Conservation (phyloP, 208 protist genomes). For the Angomonas deanei region DNA sequence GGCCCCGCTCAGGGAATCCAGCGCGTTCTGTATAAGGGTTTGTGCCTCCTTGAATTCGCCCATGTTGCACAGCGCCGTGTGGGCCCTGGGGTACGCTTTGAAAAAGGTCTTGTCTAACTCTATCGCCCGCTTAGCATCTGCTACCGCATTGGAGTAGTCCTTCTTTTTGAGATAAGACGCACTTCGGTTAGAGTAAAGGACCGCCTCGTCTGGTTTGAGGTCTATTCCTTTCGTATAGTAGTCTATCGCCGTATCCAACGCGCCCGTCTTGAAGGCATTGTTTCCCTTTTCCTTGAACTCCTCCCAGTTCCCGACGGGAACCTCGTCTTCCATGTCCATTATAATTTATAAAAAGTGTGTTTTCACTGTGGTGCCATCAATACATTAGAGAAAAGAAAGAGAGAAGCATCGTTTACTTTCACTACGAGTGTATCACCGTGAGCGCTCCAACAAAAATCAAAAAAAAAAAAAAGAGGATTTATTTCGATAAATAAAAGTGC, state of each 20-base stretch:
- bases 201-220: slow-evolving; percentile 40
- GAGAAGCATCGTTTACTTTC: too few relatives aligned
- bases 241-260: slow-evolving; percentile 71
- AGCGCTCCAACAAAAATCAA: neutral
- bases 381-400: slow-evolving; percentile 8
- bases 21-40: slow-evolving; percentile 19
- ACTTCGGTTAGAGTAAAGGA: slow-evolving; percentile 92
- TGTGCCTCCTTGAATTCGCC: slow-evolving; percentile 58
- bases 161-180: slow-evolving; percentile 73
- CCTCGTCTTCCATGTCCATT: neutral
- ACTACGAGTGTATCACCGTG: too few relatives aligned
- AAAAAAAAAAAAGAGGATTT: slow-evolving; percentile 13
- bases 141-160: slow-evolving; percentile 40
- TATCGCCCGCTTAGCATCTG: slow-evolving; percentile 71
- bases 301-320: slow-evolving; percentile 24
- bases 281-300: slow-evolving; percentile 87
- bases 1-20: slow-evolving; percentile 1
- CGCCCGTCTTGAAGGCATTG: slow-evolving; percentile 71
- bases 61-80: slow-evolving; percentile 74
- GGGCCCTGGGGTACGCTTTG: slow-evolving; percentile 84
- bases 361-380: slow-evolving; percentile 2
- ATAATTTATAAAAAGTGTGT: neutral
- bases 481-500: too few relatives aligned
- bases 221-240: slow-evolving; percentile 86
- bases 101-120: slow-evolving; percentile 68